These are phyloP conservation scores for Fusarium mundagurra DNA, from an alignment of 2,329 filamentous ascomycete genomes.

Conservation along the genomic window DNA sequence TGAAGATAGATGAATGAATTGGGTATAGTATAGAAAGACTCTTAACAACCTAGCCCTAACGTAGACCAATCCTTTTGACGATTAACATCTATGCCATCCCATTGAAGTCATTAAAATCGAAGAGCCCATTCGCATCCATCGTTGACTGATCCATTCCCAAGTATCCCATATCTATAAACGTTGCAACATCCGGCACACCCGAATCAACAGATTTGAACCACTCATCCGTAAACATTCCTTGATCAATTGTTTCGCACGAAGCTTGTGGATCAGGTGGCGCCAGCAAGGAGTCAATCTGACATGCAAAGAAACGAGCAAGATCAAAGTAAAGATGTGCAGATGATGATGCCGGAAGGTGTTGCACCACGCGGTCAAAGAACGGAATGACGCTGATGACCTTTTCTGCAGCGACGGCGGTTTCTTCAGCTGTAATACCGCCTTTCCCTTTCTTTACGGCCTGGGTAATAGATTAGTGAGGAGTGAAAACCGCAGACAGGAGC, in stretches of 20 bases:
- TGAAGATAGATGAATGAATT: no score
- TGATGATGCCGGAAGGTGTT: background rate
- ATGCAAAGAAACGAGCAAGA: conserved; percentile 21
- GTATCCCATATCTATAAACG: conserved; percentile 12
- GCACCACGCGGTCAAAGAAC: conserved; percentile 3
- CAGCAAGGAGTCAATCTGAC: conserved; percentile 6
- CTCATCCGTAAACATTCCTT: conserved; percentile 14
- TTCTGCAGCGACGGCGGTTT: background rate
- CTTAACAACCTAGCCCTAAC: background rate
- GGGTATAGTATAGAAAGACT: background rate
- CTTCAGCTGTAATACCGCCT: background rate
- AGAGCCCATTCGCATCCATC: background rate
- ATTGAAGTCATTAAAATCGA: background rate
- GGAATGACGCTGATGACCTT: conserved; percentile 6
- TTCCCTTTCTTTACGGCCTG: conserved; percentile 15
- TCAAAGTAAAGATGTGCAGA: conserved; percentile 9
- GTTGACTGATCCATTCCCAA: conserved; percentile 10
- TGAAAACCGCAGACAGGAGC: no score
- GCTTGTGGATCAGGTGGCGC: background rate
- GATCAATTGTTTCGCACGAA: conserved; percentile 1
- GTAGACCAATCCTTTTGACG: background rate
- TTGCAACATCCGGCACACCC: background rate
- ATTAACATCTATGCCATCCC: background rate
- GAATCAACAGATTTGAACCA: conserved; percentile 18
- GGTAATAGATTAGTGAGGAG: background rate